These are phyloP conservation scores for Cutaneotrichosporon cavernicola DNA, from an alignment of 1,284 basidiomycete species.

Conservation along the genomic window DNA sequence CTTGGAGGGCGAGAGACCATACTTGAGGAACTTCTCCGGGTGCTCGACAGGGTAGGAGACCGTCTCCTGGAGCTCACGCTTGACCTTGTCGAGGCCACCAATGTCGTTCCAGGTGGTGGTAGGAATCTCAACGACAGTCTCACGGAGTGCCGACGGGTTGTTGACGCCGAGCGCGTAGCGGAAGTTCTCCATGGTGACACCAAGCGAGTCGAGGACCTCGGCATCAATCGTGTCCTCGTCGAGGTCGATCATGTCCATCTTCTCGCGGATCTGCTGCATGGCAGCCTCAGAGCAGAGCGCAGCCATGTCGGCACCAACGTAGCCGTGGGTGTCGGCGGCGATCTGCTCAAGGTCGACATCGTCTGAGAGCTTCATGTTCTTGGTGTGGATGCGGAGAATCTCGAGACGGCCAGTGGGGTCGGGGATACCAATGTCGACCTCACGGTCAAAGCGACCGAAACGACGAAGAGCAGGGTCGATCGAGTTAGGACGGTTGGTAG, in stretches of 20 bases:
- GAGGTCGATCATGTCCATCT: slow-evolving; percentile 93
- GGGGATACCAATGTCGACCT: slow-evolving; percentile 98
- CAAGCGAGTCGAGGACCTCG: slow-evolving; percentile 91
- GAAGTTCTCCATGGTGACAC: slow-evolving; percentile 99
- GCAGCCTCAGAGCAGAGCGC: slow-evolving; percentile 95
- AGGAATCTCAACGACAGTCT: slow-evolving; percentile 95
- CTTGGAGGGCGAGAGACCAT: slow-evolving; percentile 98
- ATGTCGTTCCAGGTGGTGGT: slow-evolving; percentile 97
- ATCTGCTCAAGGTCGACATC: slow-evolving; percentile 99
- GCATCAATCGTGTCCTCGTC: slow-evolving; percentile 95
- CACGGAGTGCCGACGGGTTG: slow-evolving; percentile 94
- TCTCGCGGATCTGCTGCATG: slow-evolving; percentile 98
- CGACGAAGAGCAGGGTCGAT: slow-evolving; percentile 97
- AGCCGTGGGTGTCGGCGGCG: slow-evolving; percentile 97
- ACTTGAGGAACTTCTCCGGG: slow-evolving; percentile 99
- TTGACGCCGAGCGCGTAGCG: slow-evolving; percentile 89
- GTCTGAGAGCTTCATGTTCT: slow-evolving; percentile 99
- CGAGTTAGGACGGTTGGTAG: slow-evolving; percentile 94
- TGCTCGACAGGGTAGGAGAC: slow-evolving; percentile 99
- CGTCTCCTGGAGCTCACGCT: slow-evolving; percentile 97
- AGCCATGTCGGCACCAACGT: slow-evolving; percentile 96
- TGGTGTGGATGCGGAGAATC: slow-evolving; percentile 98
- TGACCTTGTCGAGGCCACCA: slow-evolving; percentile 99
- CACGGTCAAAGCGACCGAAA: slow-evolving; percentile 98
- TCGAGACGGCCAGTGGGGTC: slow-evolving; percentile 98